phyloP scores from a whole-genome alignment of 2,329 filamentous ascomycete species.

The Apiospora kogelbergensis region DNA sequence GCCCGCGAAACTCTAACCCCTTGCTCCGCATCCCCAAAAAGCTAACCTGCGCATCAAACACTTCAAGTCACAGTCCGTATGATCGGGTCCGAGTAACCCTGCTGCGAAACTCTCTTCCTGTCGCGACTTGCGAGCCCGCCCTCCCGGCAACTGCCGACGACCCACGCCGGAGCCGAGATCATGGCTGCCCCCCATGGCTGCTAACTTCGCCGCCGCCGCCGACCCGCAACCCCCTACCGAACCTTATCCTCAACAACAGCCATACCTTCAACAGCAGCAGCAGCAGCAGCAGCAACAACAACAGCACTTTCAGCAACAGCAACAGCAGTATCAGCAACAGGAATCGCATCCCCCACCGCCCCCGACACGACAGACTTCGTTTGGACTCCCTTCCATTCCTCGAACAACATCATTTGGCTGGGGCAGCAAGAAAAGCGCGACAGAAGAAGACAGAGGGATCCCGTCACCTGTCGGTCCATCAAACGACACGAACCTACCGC shows the following conservation, averaged over 20 bases:
- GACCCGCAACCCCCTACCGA: background rate
- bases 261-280: background rate
- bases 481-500: slow-evolving; percentile 24
- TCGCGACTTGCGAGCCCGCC: slow-evolving; percentile 19
- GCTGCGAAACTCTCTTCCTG: slow-evolving; percentile 18
- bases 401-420: slow-evolving; percentile 57
- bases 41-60: slow-evolving; percentile 18
- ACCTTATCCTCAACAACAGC: background rate
- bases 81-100: slow-evolving; percentile 34
- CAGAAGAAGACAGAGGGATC: slow-evolving; percentile 30
- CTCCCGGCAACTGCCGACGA: slow-evolving; percentile 23
- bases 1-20: background rate
- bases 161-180: slow-evolving; percentile 16
- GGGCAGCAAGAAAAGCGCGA: slow-evolving; percentile 26
- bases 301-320: background rate
- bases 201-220: slow-evolving; percentile 13
- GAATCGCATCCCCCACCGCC: slow-evolving; percentile 17
- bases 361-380: slow-evolving; percentile 49
- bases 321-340: background rate
- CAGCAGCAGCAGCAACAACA: background rate
- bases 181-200: slow-evolving; percentile 24
- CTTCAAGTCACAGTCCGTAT: slow-evolving; percentile 27
- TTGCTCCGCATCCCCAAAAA: slow-evolving; percentile 21
- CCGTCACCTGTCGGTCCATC: slow-evolving; percentile 25
- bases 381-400: slow-evolving; percentile 59